Conservation (phyloP, 768 basidiomycete species). For the Cystobasidium tubakii region DNA sequence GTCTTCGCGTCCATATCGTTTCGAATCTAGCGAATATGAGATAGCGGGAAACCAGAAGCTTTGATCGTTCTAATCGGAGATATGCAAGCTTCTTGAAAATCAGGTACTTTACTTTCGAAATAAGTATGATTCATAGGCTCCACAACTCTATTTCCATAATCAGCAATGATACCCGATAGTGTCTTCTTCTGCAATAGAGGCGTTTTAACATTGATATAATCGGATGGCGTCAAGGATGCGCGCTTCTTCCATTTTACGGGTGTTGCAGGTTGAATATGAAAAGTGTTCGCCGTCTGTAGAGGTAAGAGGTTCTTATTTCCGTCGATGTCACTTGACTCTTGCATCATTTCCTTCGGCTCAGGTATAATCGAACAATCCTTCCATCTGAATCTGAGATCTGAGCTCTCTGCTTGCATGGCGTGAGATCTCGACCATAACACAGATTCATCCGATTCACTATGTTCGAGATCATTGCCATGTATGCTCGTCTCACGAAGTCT, state of each 20-base stretch:
- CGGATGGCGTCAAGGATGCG: not conserved
- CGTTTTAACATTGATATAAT: not conserved
- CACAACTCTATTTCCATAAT: not conserved
- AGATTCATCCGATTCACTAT: not conserved
- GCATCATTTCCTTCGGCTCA: not conserved
- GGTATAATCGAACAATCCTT: not conserved
- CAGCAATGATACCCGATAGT: not conserved
- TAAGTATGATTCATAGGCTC: too few relatives aligned
- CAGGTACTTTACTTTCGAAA: too few relatives aligned
- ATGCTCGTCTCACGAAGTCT: not conserved
- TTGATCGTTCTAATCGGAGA: too few relatives aligned
- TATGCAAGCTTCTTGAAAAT: too few relatives aligned
- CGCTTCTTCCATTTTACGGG: not conserved
- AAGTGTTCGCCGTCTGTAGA: too few relatives aligned
- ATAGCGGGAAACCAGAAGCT: too few relatives aligned
- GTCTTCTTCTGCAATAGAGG: not conserved
- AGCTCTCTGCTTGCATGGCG: not conserved
- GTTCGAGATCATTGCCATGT: not conserved
- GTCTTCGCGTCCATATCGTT: too few relatives aligned
- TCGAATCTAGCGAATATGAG: too few relatives aligned
- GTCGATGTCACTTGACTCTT: not conserved
- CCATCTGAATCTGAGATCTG: not conserved
- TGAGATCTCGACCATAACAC: not conserved
- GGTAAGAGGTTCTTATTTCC: too few relatives aligned
- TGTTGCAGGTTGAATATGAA: not conserved